Evolutionary conservation across 2,329 filamentous ascomycete species (phyloP), one percentile per base, ranked within the genome.

Genomic region (Clonostachys chloroleuca): DNA sequence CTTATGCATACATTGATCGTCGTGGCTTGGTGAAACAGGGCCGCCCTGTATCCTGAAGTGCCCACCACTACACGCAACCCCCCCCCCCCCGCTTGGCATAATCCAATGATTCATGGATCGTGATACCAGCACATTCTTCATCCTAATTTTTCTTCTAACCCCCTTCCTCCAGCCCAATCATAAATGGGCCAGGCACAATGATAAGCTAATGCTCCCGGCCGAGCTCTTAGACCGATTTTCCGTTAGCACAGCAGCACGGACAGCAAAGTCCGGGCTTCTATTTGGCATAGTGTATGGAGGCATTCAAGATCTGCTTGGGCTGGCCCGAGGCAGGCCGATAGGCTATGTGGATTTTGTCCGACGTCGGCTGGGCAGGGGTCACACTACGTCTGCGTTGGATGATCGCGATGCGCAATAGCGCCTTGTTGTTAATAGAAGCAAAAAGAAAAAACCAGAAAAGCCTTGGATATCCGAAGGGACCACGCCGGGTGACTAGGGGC

Each of bases 271-370:
- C 56, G 92, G 91, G 2, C 72, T 96, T 42, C 73, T 87, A 55
- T 84, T 91, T 54, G 92, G 92, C 17, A 61, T 96, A 35, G 80
- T 73, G 8, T 97, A 90, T 67, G 92, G 92, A 20, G 72, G 92
- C 36, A 64, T 86, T 49, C 92, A 97, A 67, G 92, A 97, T 68
- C 69, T 76, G 12, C 64, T 94, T 34, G 82, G 83, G 46, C 73
- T 84, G 50, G 69, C 81, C 45, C 85, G 82, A 62, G 90, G 89
- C 47, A 83, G 87, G 57, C 80, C 75, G 47, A 80, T 92, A 34
- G 81, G 82, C 17, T 95, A 95, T 63, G 70, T 95, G 51, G 83
- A 89, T 49, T 87, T 83, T 56, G 56, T 85, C 46, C 69, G 77
- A 54, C 71, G 74, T 71, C 45, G 49, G 43, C 24, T 30, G 24